These are phyloP conservation scores for Mesembryanthemum crystallinum DNA, from an alignment of 148 eudicot species.

Conservation along the genomic window DNA sequence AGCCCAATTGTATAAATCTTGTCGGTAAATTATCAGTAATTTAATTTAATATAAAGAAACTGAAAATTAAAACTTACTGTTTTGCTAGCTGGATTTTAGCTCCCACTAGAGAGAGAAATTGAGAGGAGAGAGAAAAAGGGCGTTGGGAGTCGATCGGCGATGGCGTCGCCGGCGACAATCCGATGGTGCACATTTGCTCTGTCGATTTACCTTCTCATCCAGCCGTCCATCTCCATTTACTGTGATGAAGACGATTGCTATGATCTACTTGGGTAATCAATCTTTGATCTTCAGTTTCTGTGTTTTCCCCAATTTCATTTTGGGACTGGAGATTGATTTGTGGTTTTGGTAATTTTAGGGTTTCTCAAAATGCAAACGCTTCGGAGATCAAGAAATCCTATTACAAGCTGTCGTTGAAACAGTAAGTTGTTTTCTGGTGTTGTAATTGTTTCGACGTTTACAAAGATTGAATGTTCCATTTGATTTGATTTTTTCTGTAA, in stretches of 20 bases:
- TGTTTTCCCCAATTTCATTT: neutral
- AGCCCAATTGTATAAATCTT: neutral
- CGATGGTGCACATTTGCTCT: constrained; percentile 43
- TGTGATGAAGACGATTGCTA: constrained; percentile 94
- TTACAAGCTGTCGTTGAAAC: constrained; percentile 79
- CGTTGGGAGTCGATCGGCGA: constrained; percentile 6
- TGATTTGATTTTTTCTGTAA: constrained; percentile 1
- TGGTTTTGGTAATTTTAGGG: constrained; percentile 36
- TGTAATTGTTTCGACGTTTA: neutral
- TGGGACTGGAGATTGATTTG: constrained; percentile 1
- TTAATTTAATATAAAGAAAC: neutral
- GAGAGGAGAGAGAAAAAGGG: too few species aligned
- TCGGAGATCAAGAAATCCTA: constrained; percentile 92
- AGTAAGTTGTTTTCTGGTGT: constrained; percentile 40
- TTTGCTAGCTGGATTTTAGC: too few species aligned
- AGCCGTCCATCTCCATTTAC: constrained; percentile 68
- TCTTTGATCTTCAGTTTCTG: neutral
- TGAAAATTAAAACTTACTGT: neutral
- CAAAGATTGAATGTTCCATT: neutral
- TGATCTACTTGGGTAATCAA: constrained; percentile 79
- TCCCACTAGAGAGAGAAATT: too few species aligned
- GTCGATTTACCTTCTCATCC: constrained; percentile 43
- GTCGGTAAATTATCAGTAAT: too few species aligned
- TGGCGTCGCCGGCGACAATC: constrained; percentile 60
- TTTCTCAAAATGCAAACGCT: constrained; percentile 70